A percentile compares a stretch with the other conserved stretches of the same genome.
These are phyloP conservation scores for Apiosordaria backusii DNA, from an alignment of 495 filamentous ascomycete genomes.

Conservation along the genomic window DNA sequence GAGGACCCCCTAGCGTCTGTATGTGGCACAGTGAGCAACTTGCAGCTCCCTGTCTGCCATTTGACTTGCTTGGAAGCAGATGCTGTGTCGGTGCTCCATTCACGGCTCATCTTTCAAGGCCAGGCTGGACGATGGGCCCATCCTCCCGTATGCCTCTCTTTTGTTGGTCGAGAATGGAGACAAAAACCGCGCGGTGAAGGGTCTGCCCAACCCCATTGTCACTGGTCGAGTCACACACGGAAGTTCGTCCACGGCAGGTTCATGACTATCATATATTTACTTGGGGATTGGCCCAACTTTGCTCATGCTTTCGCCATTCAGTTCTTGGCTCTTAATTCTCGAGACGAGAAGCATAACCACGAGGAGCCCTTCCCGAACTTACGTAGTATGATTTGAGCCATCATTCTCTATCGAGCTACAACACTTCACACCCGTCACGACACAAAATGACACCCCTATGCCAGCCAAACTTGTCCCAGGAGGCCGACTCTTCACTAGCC, in stretches of 20 bases:
- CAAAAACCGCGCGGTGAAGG: neutral
- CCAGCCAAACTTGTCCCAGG: neutral
- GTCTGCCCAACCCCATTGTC: too few relatives aligned
- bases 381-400: neutral
- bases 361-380: too few relatives aligned
- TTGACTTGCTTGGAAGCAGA: slow-evolving; percentile 5
- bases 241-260: too few relatives aligned
- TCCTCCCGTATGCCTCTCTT: neutral
- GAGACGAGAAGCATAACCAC: too few relatives aligned
- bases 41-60: slow-evolving; percentile 12
- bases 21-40: slow-evolving; percentile 19
- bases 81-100: too few relatives aligned
- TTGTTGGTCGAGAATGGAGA: neutral
- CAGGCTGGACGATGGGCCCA: neutral
- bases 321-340: neutral
- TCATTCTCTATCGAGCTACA: neutral
- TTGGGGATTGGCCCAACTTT: too few relatives aligned
- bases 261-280: too few relatives aligned
- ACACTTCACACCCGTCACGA: neutral
- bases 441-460: neutral
- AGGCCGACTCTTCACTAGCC: neutral
- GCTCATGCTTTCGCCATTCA: neutral
- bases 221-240: too few relatives aligned
- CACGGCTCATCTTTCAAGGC: too few relatives aligned
- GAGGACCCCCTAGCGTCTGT: slow-evolving; percentile 4